phyloP scores from a whole-genome alignment of 306 rosid genomes.

The Crotalaria pallida region DNA sequence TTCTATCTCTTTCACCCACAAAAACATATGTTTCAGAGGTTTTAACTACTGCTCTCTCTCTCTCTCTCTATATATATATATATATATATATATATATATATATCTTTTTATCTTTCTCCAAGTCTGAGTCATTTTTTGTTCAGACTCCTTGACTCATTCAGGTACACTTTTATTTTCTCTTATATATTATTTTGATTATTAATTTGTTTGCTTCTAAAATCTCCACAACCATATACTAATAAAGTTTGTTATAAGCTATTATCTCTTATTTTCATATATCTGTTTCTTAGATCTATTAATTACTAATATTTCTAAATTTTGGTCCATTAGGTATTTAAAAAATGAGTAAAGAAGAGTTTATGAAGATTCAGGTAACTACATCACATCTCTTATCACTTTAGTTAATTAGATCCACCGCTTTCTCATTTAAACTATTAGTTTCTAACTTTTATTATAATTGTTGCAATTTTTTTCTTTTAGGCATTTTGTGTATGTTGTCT shows the following conservation, averaged over 20 bases:
- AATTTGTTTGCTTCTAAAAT: slow-evolving; percentile 28
- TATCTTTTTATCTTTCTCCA: slow-evolving; percentile 12
- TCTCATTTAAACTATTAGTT: neutral
- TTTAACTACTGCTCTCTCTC: slow-evolving; percentile 37
- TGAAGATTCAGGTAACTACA: slow-evolving; percentile 77
- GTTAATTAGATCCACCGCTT: neutral
- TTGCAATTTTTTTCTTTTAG: neutral
- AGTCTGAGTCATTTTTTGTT: slow-evolving; percentile 32
- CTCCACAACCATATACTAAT: slow-evolving; percentile 18
- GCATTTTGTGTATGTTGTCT: too few relatives aligned
- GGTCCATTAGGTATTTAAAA: slow-evolving; percentile 27
- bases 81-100: too few relatives aligned
- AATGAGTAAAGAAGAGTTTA: slow-evolving; percentile 85
- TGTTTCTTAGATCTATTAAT: slow-evolving; percentile 42
- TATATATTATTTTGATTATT: slow-evolving; percentile 20
- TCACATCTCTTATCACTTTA: neutral
- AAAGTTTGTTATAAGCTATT: neutral
- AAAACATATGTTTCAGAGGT: slow-evolving; percentile 42
- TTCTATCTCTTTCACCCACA: slow-evolving; percentile 31
- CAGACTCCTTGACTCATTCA: slow-evolving; percentile 35
- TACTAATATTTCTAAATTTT: slow-evolving; percentile 1
- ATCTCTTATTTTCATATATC: slow-evolving; percentile 13
- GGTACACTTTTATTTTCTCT: slow-evolving; percentile 22
- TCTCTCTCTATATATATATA: too few relatives aligned
- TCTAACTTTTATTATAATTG: neutral